Evolutionary conservation across 2,329 filamentous ascomycete genomes (phyloP), one percentile per base, ranked within the genome.

Genomic region (Penicillium sp.): DNA sequence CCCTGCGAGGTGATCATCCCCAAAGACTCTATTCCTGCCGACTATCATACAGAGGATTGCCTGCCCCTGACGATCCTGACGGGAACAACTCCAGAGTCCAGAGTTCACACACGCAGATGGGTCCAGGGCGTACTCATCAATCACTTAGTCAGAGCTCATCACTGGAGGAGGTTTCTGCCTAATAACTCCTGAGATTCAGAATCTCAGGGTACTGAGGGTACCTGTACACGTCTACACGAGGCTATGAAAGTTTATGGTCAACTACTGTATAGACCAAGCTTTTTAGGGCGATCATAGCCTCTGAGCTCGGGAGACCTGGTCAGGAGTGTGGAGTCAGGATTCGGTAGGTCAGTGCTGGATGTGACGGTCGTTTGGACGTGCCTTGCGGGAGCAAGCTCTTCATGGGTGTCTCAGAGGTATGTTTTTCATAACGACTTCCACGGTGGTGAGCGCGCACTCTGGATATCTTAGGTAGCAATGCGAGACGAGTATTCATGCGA

Each of bases 21-120:
- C 6, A 28, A 17, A 10, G 8, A 15, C n/a, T 49, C 10, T 22
- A 10, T 25, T 12, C 14, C 43, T 22, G 6, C 10, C 11, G 43
- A 28, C 22, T 34, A 49, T 52, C n/a, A 12, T 6, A 28, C n/a
- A 12, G 1, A 28, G 25, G 4, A 6, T 28, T 5, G 6, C 25
- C 25, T 39, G 25, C 35, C 53, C 54, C 54, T 55, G 54, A 55
- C 34, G 45, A 55, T 55, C 37, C 15, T 17, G 10, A n/a, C 35
- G 54, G 54, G 25, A 12, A 34, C 28, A n/a, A n/a, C 31, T 35
- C 25, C 25, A 6, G 4, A 28, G 25, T 28, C 25, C 25, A 6
- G 4, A 28, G 25, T 28, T 5, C 25, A 28, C 25, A 28, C 47
- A 49, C 34, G 31, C 35, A 28, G 25, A 55, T 50, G 37, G 45